A percentile compares a stretch with the other conserved stretches of the same genome.
Evolutionary conservation across 768 basidiomycete genomes (phyloP).

Genomic region (Tricholoma terreum): DNA sequence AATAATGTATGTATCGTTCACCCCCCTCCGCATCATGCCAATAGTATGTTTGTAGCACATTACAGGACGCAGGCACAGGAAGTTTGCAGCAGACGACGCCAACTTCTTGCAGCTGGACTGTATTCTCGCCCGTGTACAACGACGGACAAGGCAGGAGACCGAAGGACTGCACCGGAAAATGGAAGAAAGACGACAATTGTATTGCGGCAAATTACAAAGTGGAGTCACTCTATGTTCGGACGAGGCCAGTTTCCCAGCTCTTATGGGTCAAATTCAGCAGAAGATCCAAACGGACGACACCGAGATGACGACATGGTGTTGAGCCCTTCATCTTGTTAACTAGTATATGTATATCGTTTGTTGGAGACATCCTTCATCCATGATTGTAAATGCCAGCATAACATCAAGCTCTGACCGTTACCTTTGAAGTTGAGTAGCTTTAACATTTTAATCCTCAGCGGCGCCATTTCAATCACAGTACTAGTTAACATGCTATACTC

Average conservation of each 20-base stretch:
- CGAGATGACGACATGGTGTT: background rate
- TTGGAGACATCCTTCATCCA: too few relatives aligned
- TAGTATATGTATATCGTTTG: too few relatives aligned
- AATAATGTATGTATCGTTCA: constrained; percentile 50
- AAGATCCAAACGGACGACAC: background rate
- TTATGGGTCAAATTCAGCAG: background rate
- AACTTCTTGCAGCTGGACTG: constrained; percentile 81
- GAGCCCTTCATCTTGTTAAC: too few relatives aligned
- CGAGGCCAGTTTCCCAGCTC: background rate
- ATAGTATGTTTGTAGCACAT: constrained; percentile 56
- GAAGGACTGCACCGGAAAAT: constrained; percentile 23
- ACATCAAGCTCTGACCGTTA: too few relatives aligned
- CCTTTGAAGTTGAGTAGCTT: too few relatives aligned
- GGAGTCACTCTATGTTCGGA: background rate
- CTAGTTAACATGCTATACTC: too few relatives aligned
- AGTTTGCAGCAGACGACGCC: constrained; percentile 71
- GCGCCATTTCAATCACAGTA: too few relatives aligned
- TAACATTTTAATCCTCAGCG: too few relatives aligned
- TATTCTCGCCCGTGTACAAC: constrained; percentile 61
- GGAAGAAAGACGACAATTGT: constrained; percentile 9
- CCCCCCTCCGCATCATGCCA: constrained; percentile 1
- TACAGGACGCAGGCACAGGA: constrained; percentile 66
- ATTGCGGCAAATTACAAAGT: constrained; percentile 1
- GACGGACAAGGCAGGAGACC: constrained; percentile 36
- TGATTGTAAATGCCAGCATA: too few relatives aligned